Evolutionary conservation across 139 green algal species (phyloP).

Genomic region (Chlorella sorokiniana): DNA sequence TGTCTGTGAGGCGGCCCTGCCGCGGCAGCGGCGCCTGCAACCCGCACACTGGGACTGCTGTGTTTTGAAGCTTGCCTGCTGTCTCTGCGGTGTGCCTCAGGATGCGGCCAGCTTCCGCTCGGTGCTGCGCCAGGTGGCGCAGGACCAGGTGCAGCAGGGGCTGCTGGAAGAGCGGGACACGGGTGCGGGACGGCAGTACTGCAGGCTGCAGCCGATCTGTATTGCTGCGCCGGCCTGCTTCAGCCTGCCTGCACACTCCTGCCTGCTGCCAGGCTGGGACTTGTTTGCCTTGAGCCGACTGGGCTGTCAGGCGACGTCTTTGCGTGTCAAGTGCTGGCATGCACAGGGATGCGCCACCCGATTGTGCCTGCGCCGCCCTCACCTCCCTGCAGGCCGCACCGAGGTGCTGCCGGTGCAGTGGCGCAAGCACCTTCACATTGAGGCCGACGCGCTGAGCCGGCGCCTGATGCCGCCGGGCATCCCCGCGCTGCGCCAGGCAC

Average conservation of each 20-base stretch:
- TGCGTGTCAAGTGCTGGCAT: no score
- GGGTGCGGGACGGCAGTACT: no score
- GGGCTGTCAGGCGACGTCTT: no score
- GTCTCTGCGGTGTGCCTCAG: background rate
- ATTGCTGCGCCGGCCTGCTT: no score
- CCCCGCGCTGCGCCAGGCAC: constrained; percentile 36
- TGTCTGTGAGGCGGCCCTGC: background rate
- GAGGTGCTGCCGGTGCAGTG: constrained; percentile 78
- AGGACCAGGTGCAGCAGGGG: constrained; percentile 6
- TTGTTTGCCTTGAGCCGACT: no score
- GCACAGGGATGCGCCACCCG: no score
- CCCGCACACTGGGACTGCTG: background rate
- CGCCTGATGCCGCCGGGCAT: constrained; percentile 67
- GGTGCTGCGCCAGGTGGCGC: constrained; percentile 23
- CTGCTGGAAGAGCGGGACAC: background rate
- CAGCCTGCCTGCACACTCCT: no score
- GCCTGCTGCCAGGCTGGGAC: no score
- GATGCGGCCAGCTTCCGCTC: constrained; percentile 25
- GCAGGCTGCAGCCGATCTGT: no score
- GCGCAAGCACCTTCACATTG: constrained; percentile 68
- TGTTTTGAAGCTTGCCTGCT: background rate
- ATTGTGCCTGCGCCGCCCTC: no score
- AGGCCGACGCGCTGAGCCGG: constrained; percentile 57
- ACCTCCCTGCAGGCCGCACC: constrained; percentile 30
- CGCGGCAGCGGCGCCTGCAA: background rate